Evolutionary conservation across 2,329 filamentous ascomycete species (phyloP).

Genomic region (Exutisphaerella laricina): DNA sequence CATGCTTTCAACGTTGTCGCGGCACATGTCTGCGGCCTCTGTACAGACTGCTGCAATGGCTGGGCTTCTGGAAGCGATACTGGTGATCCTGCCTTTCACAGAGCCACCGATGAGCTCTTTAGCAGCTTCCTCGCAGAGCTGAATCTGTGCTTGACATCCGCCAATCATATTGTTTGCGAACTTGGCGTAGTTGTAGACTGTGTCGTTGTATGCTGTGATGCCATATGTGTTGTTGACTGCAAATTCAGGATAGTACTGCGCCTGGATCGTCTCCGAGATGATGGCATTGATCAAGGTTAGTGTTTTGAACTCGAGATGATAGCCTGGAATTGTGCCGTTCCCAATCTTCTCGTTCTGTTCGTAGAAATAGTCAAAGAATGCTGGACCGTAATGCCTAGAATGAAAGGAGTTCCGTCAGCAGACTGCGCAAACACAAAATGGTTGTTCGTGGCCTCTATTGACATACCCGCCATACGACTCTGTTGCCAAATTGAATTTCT

Average conservation of each 20-base stretch:
- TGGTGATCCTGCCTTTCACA: slow-evolving; percentile 16
- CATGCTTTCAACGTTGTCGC: slow-evolving; percentile 51
- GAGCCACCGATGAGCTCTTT: slow-evolving; percentile 26
- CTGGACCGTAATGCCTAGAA: slow-evolving; percentile 40
- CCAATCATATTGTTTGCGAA: slow-evolving; percentile 46
- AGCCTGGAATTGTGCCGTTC: slow-evolving; percentile 8
- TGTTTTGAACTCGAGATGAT: slow-evolving; percentile 9
- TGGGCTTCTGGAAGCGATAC: slow-evolving; percentile 13
- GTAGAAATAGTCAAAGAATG: slow-evolving; percentile 53
- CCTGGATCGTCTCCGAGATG: slow-evolving; percentile 49
- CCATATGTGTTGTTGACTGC: slow-evolving; percentile 53
- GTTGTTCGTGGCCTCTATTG: slow-evolving; percentile 57
- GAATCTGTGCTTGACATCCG: slow-evolving; percentile 48
- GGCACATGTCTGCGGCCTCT: slow-evolving; percentile 51
- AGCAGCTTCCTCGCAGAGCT: slow-evolving; percentile 47
- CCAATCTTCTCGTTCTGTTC: slow-evolving; percentile 48
- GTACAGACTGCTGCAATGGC: slow-evolving; percentile 43
- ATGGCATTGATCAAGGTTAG: slow-evolving; percentile 54
- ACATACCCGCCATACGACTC: slow-evolving; percentile 41
- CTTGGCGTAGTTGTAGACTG: slow-evolving; percentile 54
- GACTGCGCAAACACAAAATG: no score
- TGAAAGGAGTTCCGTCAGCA: no score
- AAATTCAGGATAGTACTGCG: slow-evolving; percentile 47
- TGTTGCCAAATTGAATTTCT: slow-evolving; percentile 14
- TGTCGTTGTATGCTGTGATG: slow-evolving; percentile 52